phyloP scores from a whole-genome alignment of 2,329 filamentous ascomycete species.

The Talaromyces sp. region DNA sequence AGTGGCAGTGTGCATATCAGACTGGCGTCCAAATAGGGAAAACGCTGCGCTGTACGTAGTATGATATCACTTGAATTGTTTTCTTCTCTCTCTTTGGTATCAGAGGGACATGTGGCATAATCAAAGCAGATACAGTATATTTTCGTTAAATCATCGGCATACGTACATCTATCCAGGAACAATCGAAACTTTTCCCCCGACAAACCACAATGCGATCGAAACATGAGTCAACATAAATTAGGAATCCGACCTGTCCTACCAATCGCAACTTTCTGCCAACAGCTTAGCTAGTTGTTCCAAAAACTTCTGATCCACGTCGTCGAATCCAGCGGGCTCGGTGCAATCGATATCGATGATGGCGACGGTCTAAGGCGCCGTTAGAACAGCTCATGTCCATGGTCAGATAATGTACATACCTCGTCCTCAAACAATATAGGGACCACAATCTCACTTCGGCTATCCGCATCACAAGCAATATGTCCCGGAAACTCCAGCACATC shows the following conservation, averaged over 20 bases:
- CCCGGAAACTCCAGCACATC: conserved; percentile 45
- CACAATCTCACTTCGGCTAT: conserved; percentile 49
- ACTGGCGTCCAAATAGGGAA: not conserved
- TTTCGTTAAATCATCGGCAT: not conserved
- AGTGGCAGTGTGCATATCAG: conserved; percentile 5
- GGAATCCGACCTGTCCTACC: conserved; percentile 19
- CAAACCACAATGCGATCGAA: not conserved
- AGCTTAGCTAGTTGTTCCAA: conserved; percentile 42
- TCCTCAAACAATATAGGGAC: conserved; percentile 41
- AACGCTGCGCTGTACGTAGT: not conserved
- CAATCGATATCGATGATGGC: conserved; percentile 50
- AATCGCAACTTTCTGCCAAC: conserved; percentile 43
- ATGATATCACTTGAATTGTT: not conserved
- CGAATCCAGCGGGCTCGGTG: conserved; percentile 41
- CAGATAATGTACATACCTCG: conserved; percentile 21
- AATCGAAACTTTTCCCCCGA: not conserved
- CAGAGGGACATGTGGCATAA: not conserved
- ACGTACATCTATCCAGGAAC: not conserved
- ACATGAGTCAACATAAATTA: conserved; percentile 3
- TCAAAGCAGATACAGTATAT: not conserved
- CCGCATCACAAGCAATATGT: conserved; percentile 50
- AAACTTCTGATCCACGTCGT: conserved; percentile 42
- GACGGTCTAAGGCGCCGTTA: conserved; percentile 34
- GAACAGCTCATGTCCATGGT: not conserved
- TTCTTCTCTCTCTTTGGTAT: not conserved